Conservation (phyloP, 148 eudicot genomes). For the Limonium bicolor region DNA sequence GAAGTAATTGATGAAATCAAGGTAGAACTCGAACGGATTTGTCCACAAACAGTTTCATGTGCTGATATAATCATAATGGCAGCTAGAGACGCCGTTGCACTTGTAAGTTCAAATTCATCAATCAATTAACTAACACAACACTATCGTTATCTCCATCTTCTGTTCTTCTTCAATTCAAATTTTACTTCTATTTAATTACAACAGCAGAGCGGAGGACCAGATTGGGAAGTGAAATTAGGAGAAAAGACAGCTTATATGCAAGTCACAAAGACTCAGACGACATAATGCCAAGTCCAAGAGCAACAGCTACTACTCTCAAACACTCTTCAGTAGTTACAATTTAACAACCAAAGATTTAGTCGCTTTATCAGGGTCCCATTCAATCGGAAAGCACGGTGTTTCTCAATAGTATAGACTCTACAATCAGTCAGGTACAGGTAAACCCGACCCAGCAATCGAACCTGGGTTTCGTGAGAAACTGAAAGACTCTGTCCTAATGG, state of each 20-base stretch:
- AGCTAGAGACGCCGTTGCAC: conserved; percentile 70
- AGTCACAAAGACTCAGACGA: conserved; percentile 62
- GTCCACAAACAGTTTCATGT: conserved; percentile 74
- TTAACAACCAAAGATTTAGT: conserved; percentile 60
- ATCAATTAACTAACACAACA: no score
- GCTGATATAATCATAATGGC: conserved; percentile 89
- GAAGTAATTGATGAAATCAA: conserved; percentile 71
- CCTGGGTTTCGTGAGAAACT: conserved; percentile 34
- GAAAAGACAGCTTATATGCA: conserved; percentile 69
- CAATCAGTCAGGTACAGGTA: conserved; percentile 76
- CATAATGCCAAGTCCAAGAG: conserved; percentile 95
- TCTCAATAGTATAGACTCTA: conserved; percentile 75
- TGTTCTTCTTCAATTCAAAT: not conserved
- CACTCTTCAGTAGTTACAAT: conserved; percentile 43
- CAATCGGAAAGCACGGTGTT: conserved; percentile 83
- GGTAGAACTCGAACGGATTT: conserved; percentile 42
- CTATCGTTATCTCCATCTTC: not conserved
- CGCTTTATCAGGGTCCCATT: conserved; percentile 90
- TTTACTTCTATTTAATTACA: not conserved
- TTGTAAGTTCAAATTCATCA: conserved; percentile 37
- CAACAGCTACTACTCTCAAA: conserved; percentile 44
- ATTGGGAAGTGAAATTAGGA: conserved; percentile 88
- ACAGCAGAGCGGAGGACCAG: conserved; percentile 77
- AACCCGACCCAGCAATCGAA: conserved; percentile 64
- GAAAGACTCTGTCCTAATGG: conserved; percentile 25